Evolutionary conservation across 1,284 basidiomycete species (phyloP).

Genomic region (Sanghuangporus weigelae): DNA sequence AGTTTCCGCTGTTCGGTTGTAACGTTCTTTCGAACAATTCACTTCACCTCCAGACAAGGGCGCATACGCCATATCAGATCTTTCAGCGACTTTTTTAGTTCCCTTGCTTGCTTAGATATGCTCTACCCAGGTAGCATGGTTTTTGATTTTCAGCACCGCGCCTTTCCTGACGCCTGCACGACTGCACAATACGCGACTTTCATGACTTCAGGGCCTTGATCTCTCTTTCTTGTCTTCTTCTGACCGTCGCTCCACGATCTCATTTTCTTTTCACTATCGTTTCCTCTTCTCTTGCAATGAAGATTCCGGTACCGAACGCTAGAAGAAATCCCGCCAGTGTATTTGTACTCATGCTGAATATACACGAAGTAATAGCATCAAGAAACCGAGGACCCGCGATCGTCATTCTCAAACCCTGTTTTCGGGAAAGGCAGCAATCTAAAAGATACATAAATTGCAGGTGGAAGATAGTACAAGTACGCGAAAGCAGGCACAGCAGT

Average conservation of each 20-base stretch:
- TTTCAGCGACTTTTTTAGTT: background rate
- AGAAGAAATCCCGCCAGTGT: no score
- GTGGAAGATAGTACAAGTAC: background rate
- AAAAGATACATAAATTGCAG: background rate
- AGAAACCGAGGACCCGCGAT: no score
- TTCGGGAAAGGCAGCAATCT: background rate
- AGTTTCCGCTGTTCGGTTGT: no score
- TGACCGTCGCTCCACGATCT: no score
- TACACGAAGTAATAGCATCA: no score
- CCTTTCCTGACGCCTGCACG: background rate
- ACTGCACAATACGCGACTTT: background rate
- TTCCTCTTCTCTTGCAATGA: no score
- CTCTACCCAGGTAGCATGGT: background rate
- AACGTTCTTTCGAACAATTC: background rate
- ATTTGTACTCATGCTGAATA: no score
- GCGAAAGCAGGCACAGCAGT: background rate
- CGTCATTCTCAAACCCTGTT: no score
- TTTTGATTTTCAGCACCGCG: background rate
- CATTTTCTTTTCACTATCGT: no score
- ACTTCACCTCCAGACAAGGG: background rate
- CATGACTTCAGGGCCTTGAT: background rate
- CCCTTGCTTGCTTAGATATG: background rate
- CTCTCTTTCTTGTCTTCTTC: background rate
- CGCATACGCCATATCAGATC: background rate
- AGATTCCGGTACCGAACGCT: no score